Base-by-base conservation (phyloP, 1,284 basidiomycete species). In the Heterobasidion irregulare region DNA sequence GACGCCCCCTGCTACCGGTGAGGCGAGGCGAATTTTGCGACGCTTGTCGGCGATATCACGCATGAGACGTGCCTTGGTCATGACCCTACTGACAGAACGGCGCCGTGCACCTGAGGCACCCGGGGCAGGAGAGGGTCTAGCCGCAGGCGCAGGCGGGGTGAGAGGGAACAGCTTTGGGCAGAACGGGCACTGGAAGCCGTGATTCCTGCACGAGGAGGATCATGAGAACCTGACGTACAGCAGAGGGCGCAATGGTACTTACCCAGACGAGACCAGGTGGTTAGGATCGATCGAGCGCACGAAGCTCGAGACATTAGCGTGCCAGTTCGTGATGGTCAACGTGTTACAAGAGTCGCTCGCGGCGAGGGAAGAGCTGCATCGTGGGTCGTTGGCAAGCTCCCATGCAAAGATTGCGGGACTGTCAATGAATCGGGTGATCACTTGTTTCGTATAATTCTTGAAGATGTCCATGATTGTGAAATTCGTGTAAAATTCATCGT, bases 231-330 rank as follows among this genome's bases (percentile, higher is more conserved):
- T 26, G 6, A n/a, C 15, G 9, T 38, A 15, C 15, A 47, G 34
- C 13, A n/a, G n/a, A 50, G 15, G 48, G 34, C 46, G 18, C 33
- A 43, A 26, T 4, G 15, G 56, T 50, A 61, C 72, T 59, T 63
- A 84, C 79, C 86, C 84, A 43, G 83, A 73, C 8, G 82, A 73
- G 49, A 86, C 72, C 46, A 87, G 68, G 65, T 88, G 86, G 61
- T 86, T 84, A 3, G 78, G 76, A 62, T 88, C 85, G 44, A 79
- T 61, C 0, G 63, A 59, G 44, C 65, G 67, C 52, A 86, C 69
- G 60, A 77, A 74, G 32, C 66, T 16, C 0, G 81, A 73, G 26
- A 83, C 59, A 0, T 64, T 70, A 2, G 72, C 66, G 59, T 83
- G 80, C 82, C 84, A 86, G 8, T 52, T 44, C 4, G 83, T 86